A percentile compares a stretch with the other conserved stretches of the same genome.
Evolutionary conservation across 305 asterid genomes (phyloP).

Genomic region (Euphrasia arctica): DNA sequence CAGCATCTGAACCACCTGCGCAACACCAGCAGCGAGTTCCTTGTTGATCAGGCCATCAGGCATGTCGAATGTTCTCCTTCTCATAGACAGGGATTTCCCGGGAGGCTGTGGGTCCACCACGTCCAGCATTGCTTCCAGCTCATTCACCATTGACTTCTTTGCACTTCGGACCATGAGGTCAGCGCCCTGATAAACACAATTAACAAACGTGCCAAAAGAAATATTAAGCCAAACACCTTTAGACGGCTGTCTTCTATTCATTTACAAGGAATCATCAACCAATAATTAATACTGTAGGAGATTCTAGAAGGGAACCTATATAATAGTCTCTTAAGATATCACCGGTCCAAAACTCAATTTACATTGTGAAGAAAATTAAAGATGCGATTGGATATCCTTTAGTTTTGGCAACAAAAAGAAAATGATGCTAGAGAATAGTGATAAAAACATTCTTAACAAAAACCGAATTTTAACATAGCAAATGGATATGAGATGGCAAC

Average conservation of each 20-base stretch:
- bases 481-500: too few relatives aligned
- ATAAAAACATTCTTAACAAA: too few relatives aligned
- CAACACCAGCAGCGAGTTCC: constrained; percentile 56
- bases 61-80: constrained; percentile 71
- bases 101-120: constrained; percentile 68
- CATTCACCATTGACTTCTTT: constrained; percentile 62
- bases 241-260: too few relatives aligned
- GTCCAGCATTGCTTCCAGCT: constrained; percentile 77
- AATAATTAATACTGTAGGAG: not conserved
- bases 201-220: not conserved
- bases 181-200: constrained; percentile 41
- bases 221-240: not conserved
- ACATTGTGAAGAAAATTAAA: too few relatives aligned
- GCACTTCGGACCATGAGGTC: constrained; percentile 65
- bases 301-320: not conserved
- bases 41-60: constrained; percentile 47
- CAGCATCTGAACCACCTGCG: constrained; percentile 53
- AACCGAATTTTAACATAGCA: too few relatives aligned
- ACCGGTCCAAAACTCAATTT: not conserved
- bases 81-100: constrained; percentile 35
- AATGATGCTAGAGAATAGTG: too few relatives aligned
- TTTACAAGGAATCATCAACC: too few relatives aligned
- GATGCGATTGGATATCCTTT: too few relatives aligned
- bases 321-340: not conserved
- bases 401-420: too few relatives aligned